These are phyloP conservation scores for Sporobolomyces pararoseus DNA, from an alignment of 768 basidiomycete species.

Conservation along the genomic window DNA sequence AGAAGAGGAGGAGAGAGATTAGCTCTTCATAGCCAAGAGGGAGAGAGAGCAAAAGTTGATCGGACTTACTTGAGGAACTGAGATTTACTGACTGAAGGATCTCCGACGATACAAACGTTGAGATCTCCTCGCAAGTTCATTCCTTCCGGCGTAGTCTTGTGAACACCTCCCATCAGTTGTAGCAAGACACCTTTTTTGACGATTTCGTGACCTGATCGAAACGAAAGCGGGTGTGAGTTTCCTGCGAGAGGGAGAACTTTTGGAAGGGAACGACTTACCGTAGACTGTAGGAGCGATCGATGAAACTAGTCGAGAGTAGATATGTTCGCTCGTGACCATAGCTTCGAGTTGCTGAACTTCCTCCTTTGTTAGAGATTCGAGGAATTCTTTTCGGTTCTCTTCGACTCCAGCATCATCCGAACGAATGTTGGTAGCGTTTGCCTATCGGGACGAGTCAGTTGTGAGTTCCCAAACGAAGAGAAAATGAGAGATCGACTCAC, in stretches of 20 bases:
- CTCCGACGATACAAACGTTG: constrained; percentile 96
- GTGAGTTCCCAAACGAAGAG: not conserved
- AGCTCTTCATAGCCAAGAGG: constrained; percentile 11
- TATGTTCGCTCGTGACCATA: constrained; percentile 92
- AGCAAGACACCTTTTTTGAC: constrained; percentile 95
- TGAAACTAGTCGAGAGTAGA: constrained; percentile 86
- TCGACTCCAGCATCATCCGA: constrained; percentile 71
- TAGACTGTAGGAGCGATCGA: constrained; percentile 98
- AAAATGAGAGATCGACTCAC: constrained; percentile 55
- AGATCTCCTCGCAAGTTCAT: constrained; percentile 98
- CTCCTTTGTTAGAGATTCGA: constrained; percentile 81
- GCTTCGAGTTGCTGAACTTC: constrained; percentile 90
- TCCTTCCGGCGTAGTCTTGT: constrained; percentile 91
- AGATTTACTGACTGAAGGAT: constrained; percentile 95
- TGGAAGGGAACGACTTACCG: constrained; percentile 50
- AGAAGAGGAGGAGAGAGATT: not conserved
- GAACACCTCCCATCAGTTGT: constrained; percentile 97
- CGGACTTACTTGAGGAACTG: constrained; percentile 89
- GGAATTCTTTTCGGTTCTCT: constrained; percentile 65
- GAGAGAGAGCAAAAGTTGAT: not conserved
- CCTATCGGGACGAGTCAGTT: constrained; percentile 53
- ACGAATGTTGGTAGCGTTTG: constrained; percentile 72
- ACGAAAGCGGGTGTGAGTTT: not conserved
- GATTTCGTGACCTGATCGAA: constrained; percentile 73
- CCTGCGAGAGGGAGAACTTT: not conserved